These are phyloP conservation scores for Mortierella alpina DNA, from an alignment of 192 early-diverging fungal genomes.

Conservation along the genomic window DNA sequence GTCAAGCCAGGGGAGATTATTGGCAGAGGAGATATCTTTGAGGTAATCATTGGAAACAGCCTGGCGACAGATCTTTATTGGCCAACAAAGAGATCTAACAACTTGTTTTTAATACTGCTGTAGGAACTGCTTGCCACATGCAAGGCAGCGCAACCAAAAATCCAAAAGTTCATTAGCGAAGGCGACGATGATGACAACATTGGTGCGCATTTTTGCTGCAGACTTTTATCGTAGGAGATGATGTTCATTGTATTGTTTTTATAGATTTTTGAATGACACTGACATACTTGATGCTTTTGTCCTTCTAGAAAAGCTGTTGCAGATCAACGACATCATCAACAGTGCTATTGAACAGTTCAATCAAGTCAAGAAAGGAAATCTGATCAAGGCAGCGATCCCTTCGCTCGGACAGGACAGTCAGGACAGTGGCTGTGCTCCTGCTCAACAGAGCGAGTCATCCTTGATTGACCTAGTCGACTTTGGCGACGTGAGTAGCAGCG, in stretches of 20 bases:
- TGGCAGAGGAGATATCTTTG: conserved; percentile 61
- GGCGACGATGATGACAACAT: conserved; percentile 81
- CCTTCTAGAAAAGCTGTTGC: conserved; percentile 71
- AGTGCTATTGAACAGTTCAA: conserved; percentile 78
- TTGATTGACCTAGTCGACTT: conserved; percentile 64
- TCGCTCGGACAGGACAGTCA: not conserved
- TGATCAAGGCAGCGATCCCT: conserved; percentile 42
- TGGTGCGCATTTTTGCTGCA: conserved; percentile 58
- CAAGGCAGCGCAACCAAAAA: conserved; percentile 77
- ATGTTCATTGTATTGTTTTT: not conserved
- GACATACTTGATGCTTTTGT: not conserved
- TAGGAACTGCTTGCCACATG: conserved; percentile 76
- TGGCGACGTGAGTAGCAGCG: conserved; percentile 10
- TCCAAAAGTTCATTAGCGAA: conserved; percentile 81
- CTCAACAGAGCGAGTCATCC: conserved; percentile 36
- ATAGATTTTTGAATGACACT: not conserved
- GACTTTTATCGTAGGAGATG: not conserved
- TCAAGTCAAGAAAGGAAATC: conserved; percentile 64
- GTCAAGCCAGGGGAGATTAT: conserved; percentile 69
- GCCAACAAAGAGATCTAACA: not conserved
- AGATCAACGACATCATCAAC: conserved; percentile 87
- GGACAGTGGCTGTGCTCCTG: conserved; percentile 16
- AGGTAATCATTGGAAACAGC: conserved; percentile 33
- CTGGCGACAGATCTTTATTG: too few species aligned
- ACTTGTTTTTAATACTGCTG: not conserved